Evolutionary conservation across 352 stramenopile species (phyloP).

Genomic region (Phytopythium mirpurense): DNA sequence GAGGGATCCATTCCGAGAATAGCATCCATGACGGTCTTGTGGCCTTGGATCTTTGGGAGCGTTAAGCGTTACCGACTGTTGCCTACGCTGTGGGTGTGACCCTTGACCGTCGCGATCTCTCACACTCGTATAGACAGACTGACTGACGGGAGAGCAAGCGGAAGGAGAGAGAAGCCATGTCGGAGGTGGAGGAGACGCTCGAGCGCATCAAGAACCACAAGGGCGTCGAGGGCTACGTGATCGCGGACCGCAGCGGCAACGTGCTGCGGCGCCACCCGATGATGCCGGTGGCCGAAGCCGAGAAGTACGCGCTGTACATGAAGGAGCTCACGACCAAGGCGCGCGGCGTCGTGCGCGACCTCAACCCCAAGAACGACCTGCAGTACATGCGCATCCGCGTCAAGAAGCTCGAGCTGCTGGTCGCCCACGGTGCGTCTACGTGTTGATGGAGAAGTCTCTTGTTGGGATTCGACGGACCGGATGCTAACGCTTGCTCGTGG

Average conservation of each 20-base stretch:
- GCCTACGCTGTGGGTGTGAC: neutral
- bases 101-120: neutral
- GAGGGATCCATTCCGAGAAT: neutral
- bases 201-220: slow-evolving; percentile 94
- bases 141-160: neutral
- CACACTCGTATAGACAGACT: neutral
- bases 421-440: slow-evolving; percentile 75
- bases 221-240: slow-evolving; percentile 94
- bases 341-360: slow-evolving; percentile 89
- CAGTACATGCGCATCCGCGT: slow-evolving; percentile 92
- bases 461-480: too few species aligned
- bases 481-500: neutral
- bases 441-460: too few species aligned
- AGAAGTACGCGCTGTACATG: slow-evolving; percentile 91
- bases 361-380: slow-evolving; percentile 94
- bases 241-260: slow-evolving; percentile 88
- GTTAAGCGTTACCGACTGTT: neutral
- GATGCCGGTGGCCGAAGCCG: slow-evolving; percentile 88
- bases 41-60: too few species aligned
- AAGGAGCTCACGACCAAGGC: slow-evolving; percentile 88
- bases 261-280: slow-evolving; percentile 87
- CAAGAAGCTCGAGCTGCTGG: slow-evolving; percentile 91
- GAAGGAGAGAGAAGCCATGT: slow-evolving; percentile 33
- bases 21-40: too few species aligned
- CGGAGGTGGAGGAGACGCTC: slow-evolving; percentile 93